A percentile compares a stretch with the other conserved stretches of the same genome.
Conservation (phyloP, 2,329 filamentous ascomycete genomes). For the Apiospora pterosperma region DNA sequence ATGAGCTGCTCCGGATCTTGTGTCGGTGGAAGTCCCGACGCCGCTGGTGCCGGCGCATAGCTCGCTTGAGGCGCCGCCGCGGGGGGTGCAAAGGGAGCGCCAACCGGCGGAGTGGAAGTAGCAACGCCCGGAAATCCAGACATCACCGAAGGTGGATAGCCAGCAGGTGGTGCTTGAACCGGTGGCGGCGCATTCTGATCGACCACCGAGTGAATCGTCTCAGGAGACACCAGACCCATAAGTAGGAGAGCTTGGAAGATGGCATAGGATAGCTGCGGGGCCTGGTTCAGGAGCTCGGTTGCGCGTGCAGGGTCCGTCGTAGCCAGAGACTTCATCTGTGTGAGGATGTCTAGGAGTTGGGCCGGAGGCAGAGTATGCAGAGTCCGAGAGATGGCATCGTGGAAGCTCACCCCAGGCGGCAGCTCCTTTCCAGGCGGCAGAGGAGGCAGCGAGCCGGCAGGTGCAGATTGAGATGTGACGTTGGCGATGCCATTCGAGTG, state of each 20-base stretch:
- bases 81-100: constrained; percentile 43
- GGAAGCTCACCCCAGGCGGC: constrained; percentile 75
- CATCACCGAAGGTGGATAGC: constrained; percentile 31
- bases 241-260: constrained; percentile 92
- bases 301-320: constrained; percentile 77
- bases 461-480: constrained; percentile 28
- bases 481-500: constrained; percentile 17
- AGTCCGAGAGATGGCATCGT: constrained; percentile 89
- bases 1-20: constrained; percentile 70
- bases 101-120: constrained; percentile 47
- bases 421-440: constrained; percentile 83
- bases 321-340: constrained; percentile 91
- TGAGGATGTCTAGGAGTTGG: constrained; percentile 88
- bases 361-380: constrained; percentile 81
- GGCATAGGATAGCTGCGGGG: constrained; percentile 89
- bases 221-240: constrained; percentile 87
- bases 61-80: constrained; percentile 25
- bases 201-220: constrained; percentile 76
- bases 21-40: constrained; percentile 30
- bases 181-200: constrained; percentile 50
- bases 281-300: constrained; percentile 80
- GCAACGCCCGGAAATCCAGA: constrained; percentile 34
- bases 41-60: constrained; percentile 42
- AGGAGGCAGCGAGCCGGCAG: constrained; percentile 63
- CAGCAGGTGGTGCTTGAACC: constrained; percentile 29